Percentiles rank a stretch among this genome's conserved stretches.
phyloP scores from a whole-genome alignment of 176 grass and related monocot species.

The Avena sativa region DNA sequence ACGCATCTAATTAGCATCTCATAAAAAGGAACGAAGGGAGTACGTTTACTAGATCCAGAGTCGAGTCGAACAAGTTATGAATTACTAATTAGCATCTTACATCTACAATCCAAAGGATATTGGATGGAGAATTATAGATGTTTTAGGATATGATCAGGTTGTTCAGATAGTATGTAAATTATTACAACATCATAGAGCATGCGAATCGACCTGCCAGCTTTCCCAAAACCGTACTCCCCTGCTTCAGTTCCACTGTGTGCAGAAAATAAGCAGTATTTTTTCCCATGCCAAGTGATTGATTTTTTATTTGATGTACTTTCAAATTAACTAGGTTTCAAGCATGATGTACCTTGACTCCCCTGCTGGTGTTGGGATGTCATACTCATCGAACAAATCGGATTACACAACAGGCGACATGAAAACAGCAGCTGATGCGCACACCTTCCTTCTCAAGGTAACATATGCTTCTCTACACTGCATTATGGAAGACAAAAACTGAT shows the following conservation, averaged over 20 bases:
- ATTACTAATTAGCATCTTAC: too few relatives aligned
- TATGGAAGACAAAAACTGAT: background rate
- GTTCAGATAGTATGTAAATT: too few relatives aligned
- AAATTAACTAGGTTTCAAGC: conserved; percentile 70
- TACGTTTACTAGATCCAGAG: too few relatives aligned
- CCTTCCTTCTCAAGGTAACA: conserved; percentile 79
- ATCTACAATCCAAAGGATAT: too few relatives aligned
- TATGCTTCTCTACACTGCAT: background rate
- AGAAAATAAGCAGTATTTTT: conserved; percentile 5
- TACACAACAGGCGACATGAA: conserved; percentile 81
- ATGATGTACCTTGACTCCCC: conserved; percentile 85
- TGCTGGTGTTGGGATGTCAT: conserved; percentile 83
- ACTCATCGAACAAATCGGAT: conserved; percentile 70
- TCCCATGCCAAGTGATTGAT: background rate
- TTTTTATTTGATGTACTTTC: background rate
- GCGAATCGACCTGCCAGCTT: too few relatives aligned
- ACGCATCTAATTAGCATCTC: too few relatives aligned
- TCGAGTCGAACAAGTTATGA: too few relatives aligned
- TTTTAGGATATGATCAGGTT: too few relatives aligned
- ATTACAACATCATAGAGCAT: too few relatives aligned
- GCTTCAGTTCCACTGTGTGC: background rate
- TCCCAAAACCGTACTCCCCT: background rate
- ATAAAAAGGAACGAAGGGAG: too few relatives aligned
- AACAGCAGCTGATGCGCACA: conserved; percentile 80
- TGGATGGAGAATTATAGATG: too few relatives aligned